Conservation (phyloP, 257 asterid genomes). For the Fraxinus cuspidata region DNA sequence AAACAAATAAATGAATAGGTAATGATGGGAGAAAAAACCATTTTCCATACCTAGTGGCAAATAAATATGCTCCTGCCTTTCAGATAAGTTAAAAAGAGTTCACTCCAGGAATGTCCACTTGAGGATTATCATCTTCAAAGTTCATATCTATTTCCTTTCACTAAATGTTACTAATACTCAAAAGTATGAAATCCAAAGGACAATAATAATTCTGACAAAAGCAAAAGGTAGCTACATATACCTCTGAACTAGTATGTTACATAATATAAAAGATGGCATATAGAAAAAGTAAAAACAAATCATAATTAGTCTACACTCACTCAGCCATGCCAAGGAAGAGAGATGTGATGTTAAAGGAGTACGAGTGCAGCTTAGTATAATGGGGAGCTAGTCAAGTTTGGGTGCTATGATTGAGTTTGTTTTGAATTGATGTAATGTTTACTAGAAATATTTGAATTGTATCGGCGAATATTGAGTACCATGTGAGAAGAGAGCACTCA, state of each 20-base stretch:
- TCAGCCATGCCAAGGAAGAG: background rate
- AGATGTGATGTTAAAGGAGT: background rate
- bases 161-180: background rate
- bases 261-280: background rate
- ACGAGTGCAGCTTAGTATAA: slow-evolving; percentile 12
- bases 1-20: background rate
- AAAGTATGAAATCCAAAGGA: background rate
- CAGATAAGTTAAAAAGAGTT: background rate
- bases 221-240: background rate
- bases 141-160: background rate
- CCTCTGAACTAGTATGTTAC: background rate
- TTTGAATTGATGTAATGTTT: background rate
- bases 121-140: background rate
- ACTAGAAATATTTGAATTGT: background rate
- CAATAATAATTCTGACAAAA: background rate
- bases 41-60: background rate
- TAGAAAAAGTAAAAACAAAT: background rate
- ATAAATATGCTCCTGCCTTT: background rate
- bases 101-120: background rate
- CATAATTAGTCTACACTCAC: background rate
- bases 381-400: slow-evolving; percentile 9
- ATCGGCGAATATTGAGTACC: background rate
- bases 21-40: background rate
- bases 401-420: background rate
- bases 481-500: background rate